phyloP scores from a whole-genome alignment of 2,329 filamentous ascomycete genomes.

The Fusarium pininemorale region DNA sequence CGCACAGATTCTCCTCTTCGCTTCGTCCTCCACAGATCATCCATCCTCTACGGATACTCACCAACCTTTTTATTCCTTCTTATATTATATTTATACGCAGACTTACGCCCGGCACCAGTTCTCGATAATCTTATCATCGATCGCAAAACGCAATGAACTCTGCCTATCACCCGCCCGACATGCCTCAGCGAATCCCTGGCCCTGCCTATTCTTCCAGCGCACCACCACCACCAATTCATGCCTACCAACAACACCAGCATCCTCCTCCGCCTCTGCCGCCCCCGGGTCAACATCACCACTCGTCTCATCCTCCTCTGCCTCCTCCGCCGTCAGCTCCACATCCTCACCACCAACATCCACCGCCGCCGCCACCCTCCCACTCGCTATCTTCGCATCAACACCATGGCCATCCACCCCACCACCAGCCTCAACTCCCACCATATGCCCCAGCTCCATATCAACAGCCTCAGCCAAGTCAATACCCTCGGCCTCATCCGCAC shows the following conservation, averaged over 20 bases:
- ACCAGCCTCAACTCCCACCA: conserved; percentile 33
- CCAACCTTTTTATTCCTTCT: neutral
- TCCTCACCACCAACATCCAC: conserved; percentile 19
- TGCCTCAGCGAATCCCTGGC: conserved; percentile 46
- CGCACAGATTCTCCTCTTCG: conserved; percentile 5
- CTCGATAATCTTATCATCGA: neutral
- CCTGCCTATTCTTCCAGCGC: conserved; percentile 38
- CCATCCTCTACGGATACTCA: neutral
- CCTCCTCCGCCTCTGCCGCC: conserved; percentile 35
- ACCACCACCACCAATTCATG: conserved; percentile 33
- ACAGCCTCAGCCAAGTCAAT: conserved; percentile 38
- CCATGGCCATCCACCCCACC: conserved; percentile 29
- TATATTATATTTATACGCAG: neutral
- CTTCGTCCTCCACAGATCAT: conserved; percentile 10
- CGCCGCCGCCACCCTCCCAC: conserved; percentile 27
- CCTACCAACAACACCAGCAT: conserved; percentile 40
- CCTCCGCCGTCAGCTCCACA: conserved; percentile 22
- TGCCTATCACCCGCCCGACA: conserved; percentile 44
- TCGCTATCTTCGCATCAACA: conserved; percentile 37
- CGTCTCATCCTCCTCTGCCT: conserved; percentile 28
- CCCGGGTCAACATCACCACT: conserved; percentile 31
- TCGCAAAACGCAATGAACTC: conserved; percentile 43
- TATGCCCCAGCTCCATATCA: conserved; percentile 35
- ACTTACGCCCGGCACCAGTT: neutral
- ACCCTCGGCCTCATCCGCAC: conserved; percentile 38